Evolutionary conservation across 208 protist species (phyloP).

Genomic region (Leishmania arabica): DNA sequence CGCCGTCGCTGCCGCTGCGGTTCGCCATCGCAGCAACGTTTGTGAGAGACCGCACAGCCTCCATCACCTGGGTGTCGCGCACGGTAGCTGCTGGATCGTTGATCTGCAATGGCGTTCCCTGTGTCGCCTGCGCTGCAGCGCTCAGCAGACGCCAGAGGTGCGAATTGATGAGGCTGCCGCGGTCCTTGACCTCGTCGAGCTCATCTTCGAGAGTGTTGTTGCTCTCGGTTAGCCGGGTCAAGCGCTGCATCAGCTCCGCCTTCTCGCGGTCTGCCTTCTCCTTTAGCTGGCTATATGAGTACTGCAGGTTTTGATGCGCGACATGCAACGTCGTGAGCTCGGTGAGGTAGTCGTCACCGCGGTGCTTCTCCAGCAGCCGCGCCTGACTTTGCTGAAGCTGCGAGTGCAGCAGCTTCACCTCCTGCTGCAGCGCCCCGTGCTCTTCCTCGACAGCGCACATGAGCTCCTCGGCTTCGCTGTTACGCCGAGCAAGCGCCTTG

Average conservation of each 20-base stretch:
- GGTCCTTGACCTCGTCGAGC: conserved; percentile 52
- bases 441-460: conserved; percentile 43
- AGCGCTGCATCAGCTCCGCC: conserved; percentile 22
- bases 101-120: conserved; percentile 30
- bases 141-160: conserved; percentile 68
- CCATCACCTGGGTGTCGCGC: conserved; percentile 39
- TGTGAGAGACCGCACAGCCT: conserved; percentile 50
- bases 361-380: conserved; percentile 50
- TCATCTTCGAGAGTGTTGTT: conserved; percentile 61
- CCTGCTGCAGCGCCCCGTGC: conserved; percentile 24
- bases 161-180: conserved; percentile 52
- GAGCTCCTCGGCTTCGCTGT: conserved; percentile 40
- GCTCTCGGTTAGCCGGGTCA: conserved; percentile 33
- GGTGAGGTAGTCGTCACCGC: conserved; percentile 59
- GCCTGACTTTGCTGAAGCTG: conserved; percentile 61
- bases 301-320: conserved; percentile 66
- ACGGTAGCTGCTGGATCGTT: conserved; percentile 17
- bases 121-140: conserved; percentile 45
- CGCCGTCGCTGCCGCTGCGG: neutral
- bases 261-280: conserved; percentile 39
- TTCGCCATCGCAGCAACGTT: conserved; percentile 30
- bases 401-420: conserved; percentile 40
- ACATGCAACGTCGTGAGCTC: conserved; percentile 70
- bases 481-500: conserved; percentile 41
- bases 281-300: conserved; percentile 47